A percentile compares a stretch with the other conserved stretches of the same genome.
phyloP scores from a whole-genome alignment of 768 basidiomycete genomes.

The Mycena metata region DNA sequence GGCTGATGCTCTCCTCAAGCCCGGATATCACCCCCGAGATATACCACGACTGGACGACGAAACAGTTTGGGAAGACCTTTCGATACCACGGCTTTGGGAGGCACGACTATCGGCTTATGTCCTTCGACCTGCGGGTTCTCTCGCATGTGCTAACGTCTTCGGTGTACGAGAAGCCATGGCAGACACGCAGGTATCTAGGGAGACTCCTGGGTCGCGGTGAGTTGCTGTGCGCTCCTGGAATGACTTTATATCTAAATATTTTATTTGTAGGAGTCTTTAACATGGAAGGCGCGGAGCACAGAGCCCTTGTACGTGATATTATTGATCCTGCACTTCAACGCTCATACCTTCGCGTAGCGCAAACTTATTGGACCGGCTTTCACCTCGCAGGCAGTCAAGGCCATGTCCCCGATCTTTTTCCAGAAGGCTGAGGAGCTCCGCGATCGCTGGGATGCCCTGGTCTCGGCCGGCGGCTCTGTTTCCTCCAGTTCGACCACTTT shows the following conservation, averaged over 20 bases:
- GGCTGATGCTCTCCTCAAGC: slow-evolving; percentile 44
- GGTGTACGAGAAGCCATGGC: slow-evolving; percentile 69
- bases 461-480: slow-evolving; percentile 37
- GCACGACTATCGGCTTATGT: slow-evolving; percentile 68
- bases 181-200: slow-evolving; percentile 62
- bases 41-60: slow-evolving; percentile 58
- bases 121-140: slow-evolving; percentile 64
- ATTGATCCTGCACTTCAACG: background rate
- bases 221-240: background rate
- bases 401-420: slow-evolving; percentile 62
- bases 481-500: slow-evolving; percentile 43
- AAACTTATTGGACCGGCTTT: slow-evolving; percentile 67
- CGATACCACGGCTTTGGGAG: slow-evolving; percentile 68
- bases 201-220: slow-evolving; percentile 64
- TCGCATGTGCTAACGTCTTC: slow-evolving; percentile 64
- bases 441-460: slow-evolving; percentile 57
- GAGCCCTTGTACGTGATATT: slow-evolving; percentile 49
- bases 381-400: slow-evolving; percentile 57
- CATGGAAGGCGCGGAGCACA: slow-evolving; percentile 66
- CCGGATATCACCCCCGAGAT: slow-evolving; percentile 57
- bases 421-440: slow-evolving; percentile 65
- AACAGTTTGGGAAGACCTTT: slow-evolving; percentile 63
- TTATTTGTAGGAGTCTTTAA: slow-evolving; percentile 60
- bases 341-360: slow-evolving; percentile 44
- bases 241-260: no score